These are phyloP conservation scores for Hymenoscyphus infarciens DNA, from an alignment of 2,329 filamentous ascomycete species.

Conservation along the genomic window DNA sequence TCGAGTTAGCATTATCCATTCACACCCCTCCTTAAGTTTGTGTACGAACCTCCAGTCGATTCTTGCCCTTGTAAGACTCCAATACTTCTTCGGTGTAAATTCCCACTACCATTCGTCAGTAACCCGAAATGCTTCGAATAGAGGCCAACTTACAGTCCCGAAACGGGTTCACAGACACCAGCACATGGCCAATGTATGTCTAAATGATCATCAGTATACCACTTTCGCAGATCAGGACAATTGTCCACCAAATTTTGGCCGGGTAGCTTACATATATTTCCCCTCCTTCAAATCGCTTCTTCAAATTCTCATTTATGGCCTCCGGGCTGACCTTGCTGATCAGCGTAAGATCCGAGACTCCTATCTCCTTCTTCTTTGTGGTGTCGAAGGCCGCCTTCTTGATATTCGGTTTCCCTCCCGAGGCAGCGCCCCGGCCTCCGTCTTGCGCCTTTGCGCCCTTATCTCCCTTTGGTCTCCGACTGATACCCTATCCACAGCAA, in stretches of 20 bases:
- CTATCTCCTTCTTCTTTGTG: conserved; percentile 98
- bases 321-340: conserved; percentile 99
- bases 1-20: conserved; percentile 16
- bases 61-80: conserved; percentile 93
- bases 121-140: not conserved
- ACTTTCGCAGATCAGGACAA: not conserved
- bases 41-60: conserved; percentile 70
- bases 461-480: conserved; percentile 35
- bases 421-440: conserved; percentile 25
- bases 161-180: conserved; percentile 98
- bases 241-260: not conserved
- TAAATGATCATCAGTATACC: conserved; percentile 33
- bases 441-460: conserved; percentile 30
- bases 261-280: conserved; percentile 74
- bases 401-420: conserved; percentile 55
- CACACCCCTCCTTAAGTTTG: not conserved
- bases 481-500: conserved; percentile 30
- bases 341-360: conserved; percentile 93
- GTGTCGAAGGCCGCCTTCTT: conserved; percentile 96
- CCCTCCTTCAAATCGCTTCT: conserved; percentile 94
- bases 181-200: conserved; percentile 98
- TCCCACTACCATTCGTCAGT: conserved; percentile 59
- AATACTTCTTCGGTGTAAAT: conserved; percentile 96
- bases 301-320: conserved; percentile 97
- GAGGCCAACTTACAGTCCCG: conserved; percentile 62